Base-by-base conservation (phyloP, 208 protist species). In the Polymyxa betae region DNA sequence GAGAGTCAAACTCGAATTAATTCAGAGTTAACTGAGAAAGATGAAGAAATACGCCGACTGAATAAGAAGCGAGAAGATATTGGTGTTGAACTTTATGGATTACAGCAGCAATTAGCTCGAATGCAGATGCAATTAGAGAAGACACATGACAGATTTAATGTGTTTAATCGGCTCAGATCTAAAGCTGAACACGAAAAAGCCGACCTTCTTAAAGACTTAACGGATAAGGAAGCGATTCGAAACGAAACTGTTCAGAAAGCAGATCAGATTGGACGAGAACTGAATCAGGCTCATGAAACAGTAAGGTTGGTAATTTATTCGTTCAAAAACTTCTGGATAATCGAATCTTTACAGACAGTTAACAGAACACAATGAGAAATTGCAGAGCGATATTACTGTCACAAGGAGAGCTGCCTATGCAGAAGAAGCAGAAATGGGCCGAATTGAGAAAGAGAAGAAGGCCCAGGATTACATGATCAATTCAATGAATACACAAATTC, bases 81-180 rank as follows among this genome's bases (percentile, higher is more conserved):
- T 45, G 89, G 89, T 90, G 89, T 90, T 35, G 89, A 90, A 10
- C 89, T 90, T 5, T 90, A 90, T 32, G 41, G 24, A 29, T 32
- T 78, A 10, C 89, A 90, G 89, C 89, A 90, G 88, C 72, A 90
- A 32, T 72, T 90, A 32, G 66, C 89, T 5, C 66, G 88, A n/a
- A 77, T 77, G 40, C 88, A 90, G 66, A 90, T 89, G 38, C 72
- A 90, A 68, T 72, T 90, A 38, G 89, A 82, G 88, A 77, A 90
- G 77, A 45, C 88, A n/a, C 24, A 90, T 43, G 89, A 90, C 40
- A 0, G n/a, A 12, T 90, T 88, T 72, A 90, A 90, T 82, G n/a
- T 89, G 5, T 44, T 49, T 43, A 90, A 87, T 35, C 35, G 32
- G 40, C 24, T 90, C 16, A 5, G 89, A 45, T 45, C 45, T 0